Evolutionary conservation across 2,329 filamentous ascomycete species (phyloP).

Genomic region (Aureobasidium uvarum): DNA sequence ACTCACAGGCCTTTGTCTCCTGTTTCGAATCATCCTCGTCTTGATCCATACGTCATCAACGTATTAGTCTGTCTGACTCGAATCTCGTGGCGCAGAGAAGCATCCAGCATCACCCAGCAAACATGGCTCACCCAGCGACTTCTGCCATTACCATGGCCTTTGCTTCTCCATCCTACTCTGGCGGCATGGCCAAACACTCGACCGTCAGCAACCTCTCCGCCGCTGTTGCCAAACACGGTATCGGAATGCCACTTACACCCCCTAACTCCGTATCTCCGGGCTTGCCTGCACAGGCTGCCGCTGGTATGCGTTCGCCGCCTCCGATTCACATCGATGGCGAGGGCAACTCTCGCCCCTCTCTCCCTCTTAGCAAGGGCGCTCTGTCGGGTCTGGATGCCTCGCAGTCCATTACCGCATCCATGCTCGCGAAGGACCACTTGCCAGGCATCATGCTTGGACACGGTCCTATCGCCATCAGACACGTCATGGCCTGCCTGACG

Average conservation of each 20-base stretch:
- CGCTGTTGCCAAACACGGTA: conserved; percentile 36
- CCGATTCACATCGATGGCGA: conserved; percentile 71
- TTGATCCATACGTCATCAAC: conserved; percentile 26
- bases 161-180: conserved; percentile 34
- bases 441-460: conserved; percentile 86
- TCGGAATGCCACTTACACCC: conserved; percentile 72
- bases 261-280: conserved; percentile 93
- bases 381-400: conserved; percentile 64
- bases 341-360: conserved; percentile 44
- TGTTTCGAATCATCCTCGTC: conserved; percentile 4
- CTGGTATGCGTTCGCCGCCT: conserved; percentile 46
- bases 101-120: conserved; percentile 32
- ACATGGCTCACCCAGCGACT: conserved; percentile 37
- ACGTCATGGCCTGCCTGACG: conserved; percentile 92
- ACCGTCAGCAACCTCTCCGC: conserved; percentile 27
- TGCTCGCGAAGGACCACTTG: conserved; percentile 87
- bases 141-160: conserved; percentile 37
- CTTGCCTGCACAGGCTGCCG: conserved; percentile 69
- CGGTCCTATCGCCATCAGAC: conserved; percentile 87
- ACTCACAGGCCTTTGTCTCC: conserved; percentile 1
- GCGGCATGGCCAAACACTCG: conserved; percentile 20
- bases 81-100: conserved; percentile 37
- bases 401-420: conserved; percentile 76
- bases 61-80: conserved; percentile 27
- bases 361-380: conserved; percentile 51